Evolutionary conservation across 768 basidiomycete genomes (phyloP), one percentile per base, ranked within the genome.

Genomic region (Lactarius deliciosus): DNA sequence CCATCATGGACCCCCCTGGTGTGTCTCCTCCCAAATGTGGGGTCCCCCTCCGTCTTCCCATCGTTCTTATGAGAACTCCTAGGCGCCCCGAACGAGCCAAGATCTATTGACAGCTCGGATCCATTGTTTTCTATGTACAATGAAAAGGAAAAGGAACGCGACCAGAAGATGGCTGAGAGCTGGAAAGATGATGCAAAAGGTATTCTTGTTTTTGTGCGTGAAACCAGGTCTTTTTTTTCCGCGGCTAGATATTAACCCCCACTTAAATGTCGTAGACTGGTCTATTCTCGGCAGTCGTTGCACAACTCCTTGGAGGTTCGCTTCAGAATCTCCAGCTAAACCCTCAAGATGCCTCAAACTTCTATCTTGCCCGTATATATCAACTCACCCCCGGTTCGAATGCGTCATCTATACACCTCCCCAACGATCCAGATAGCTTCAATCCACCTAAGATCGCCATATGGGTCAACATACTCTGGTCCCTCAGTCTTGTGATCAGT

Each of bases 131-230:
- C 30, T 11, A 36, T 57, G 3, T 57, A 57, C 5, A 32, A 32
- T 32, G 32, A n/a, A 34, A 57, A 3, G 34, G 2, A 34, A 18
- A 36, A 57, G 56, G 56, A 36, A n/a, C 18, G 22, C 2, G 56
- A 57, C 56, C 4, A 57, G 32, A 57, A 57, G 56, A 20, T 47
- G 59, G 43, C 59, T 1, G 59, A 60, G 18, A 47, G 59, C 22
- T 60, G 59, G 59, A 60, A 60, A 47, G 59, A 43, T 13, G 59
- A 60, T 3, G 59, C 59, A 5, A 43, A 60, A 20, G 59, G 59
- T 2, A 47, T 60, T 30, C 59, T 60, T 22, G 59, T 60, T 30
- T 60, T 60, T 11, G 59, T 60, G 59, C 25, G 59, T 60, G 1
- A 30, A 16, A 53, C 11, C 32, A 36, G 18, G 43, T 7, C 3